A percentile compares a stretch with the other conserved stretches of the same genome.
Conservation (phyloP, 78 protist genomes). For the Dictyostelium brefeldianum region DNA sequence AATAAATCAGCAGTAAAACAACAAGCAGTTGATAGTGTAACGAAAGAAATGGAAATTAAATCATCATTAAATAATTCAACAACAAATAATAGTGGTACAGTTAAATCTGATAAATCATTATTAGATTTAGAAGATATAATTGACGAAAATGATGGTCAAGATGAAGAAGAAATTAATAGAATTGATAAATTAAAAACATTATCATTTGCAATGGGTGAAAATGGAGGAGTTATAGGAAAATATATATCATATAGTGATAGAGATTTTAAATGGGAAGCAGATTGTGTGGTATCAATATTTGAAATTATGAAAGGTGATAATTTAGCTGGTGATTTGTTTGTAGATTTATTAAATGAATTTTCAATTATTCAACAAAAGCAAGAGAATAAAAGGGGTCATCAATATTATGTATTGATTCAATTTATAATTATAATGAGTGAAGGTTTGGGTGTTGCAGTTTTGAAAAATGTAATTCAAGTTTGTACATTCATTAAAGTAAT, state of each 20-base stretch:
- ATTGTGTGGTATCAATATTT: conserved; percentile 63
- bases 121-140: conserved; percentile 63
- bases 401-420: conserved; percentile 67
- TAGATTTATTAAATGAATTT: conserved; percentile 71
- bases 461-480: conserved; percentile 78
- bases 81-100: background rate
- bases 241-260: conserved; percentile 40
- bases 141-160: background rate
- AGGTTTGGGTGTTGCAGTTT: conserved; percentile 42
- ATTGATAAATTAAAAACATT: background rate
- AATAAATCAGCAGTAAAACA: background rate
- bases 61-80: too few relatives aligned
- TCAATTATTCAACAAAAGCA: conserved; percentile 16
- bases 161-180: background rate
- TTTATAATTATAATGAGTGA: conserved; percentile 58
- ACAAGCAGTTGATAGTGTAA: background rate
- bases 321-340: conserved; percentile 77
- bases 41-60: too few relatives aligned
- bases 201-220: conserved; percentile 76
- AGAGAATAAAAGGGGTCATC: background rate
- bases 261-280: conserved; percentile 84
- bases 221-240: conserved; percentile 70
- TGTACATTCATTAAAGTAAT: conserved; percentile 55
- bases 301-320: conserved; percentile 60
- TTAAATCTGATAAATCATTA: conserved; percentile 30